These are phyloP conservation scores for Stachybotrys chlorohalonatus DNA, from an alignment of 2,329 filamentous ascomycete genomes.

Conservation along the genomic window DNA sequence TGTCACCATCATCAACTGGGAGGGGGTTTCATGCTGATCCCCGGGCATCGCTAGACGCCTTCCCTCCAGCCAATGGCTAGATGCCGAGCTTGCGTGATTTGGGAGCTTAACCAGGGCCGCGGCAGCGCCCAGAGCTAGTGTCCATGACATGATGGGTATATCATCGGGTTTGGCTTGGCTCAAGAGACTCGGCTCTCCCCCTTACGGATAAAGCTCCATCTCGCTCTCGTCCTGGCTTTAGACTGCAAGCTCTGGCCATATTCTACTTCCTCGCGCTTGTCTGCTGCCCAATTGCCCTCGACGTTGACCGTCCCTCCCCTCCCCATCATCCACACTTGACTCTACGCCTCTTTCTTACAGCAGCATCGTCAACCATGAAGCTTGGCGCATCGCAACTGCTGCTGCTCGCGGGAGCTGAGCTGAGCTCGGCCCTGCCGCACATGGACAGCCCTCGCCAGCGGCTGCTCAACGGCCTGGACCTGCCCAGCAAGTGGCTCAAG, in stretches of 20 bases:
- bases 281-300: neutral
- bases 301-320: neutral
- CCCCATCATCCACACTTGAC: neutral
- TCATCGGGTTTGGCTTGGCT: too few species aligned
- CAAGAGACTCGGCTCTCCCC: too few species aligned
- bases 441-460: conserved; percentile 45
- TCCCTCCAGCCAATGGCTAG: neutral
- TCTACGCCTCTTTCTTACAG: too few species aligned
- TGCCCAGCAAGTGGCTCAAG: conserved; percentile 31
- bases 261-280: too few species aligned
- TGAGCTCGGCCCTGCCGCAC: conserved; percentile 17
- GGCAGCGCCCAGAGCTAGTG: neutral
- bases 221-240: too few species aligned
- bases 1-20: neutral
- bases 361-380: conserved; percentile 13
- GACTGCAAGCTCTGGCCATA: too few species aligned
- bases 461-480: conserved; percentile 37
- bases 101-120: neutral
- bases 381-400: conserved; percentile 11
- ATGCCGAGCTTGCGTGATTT: neutral
- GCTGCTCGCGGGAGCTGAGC: conserved; percentile 15
- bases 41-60: neutral
- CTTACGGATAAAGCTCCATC: too few species aligned
- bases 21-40: neutral
- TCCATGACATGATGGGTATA: too few species aligned